A percentile compares a stretch with the other conserved stretches of the same genome.
These are phyloP conservation scores for Microstegium vimineum DNA, from an alignment of 176 grass and related monocot species.

Conservation along the genomic window DNA sequence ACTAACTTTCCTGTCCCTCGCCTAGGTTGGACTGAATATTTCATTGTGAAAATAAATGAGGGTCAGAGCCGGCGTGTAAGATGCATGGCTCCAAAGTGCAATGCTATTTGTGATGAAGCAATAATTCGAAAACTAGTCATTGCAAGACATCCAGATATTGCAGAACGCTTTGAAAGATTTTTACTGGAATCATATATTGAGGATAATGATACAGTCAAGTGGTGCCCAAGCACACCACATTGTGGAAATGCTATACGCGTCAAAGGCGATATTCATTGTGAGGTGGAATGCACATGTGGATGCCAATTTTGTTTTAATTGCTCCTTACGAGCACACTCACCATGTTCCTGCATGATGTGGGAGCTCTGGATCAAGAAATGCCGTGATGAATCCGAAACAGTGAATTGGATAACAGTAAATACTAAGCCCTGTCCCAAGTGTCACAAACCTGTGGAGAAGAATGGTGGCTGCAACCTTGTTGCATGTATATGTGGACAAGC, in stretches of 20 bases:
- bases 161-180: constrained; percentile 73
- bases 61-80: constrained; percentile 70
- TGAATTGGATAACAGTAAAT: constrained; percentile 90
- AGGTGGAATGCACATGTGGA: constrained; percentile 86
- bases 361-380: constrained; percentile 83
- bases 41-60: constrained; percentile 87
- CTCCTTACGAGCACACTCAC: constrained; percentile 73
- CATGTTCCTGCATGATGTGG: constrained; percentile 84
- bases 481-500: constrained; percentile 78
- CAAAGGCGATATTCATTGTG: constrained; percentile 73
- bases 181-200: constrained; percentile 88
- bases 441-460: constrained; percentile 84
- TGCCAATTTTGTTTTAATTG: constrained; percentile 89
- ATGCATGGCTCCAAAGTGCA: constrained; percentile 79
- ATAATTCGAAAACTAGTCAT: constrained; percentile 65
- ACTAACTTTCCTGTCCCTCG: constrained; percentile 15
- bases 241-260: constrained; percentile 88
- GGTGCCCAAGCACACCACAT: constrained; percentile 82
- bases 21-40: constrained; percentile 81
- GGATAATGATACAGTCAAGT: constrained; percentile 87
- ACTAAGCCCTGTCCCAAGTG: constrained; percentile 88
- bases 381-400: constrained; percentile 61
- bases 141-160: constrained; percentile 53
- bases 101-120: constrained; percentile 69
- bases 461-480: constrained; percentile 84